Evolutionary conservation across 2,329 filamentous ascomycete genomes (phyloP).

Genomic region (Cryphonectria carpinicola): DNA sequence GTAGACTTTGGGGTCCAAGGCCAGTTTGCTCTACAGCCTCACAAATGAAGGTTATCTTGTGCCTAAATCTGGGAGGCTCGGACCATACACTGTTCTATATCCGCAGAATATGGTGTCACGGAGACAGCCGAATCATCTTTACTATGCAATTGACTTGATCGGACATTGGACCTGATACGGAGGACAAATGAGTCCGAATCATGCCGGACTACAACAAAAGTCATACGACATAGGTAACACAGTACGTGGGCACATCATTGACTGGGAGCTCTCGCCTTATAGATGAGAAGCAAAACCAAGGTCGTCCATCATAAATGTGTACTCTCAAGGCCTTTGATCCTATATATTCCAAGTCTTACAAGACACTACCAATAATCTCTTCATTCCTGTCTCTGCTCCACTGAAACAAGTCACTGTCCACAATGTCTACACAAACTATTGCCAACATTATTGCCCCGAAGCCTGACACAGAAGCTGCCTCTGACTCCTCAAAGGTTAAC

Average conservation of each 20-base stretch:
- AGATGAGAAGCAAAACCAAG: background rate
- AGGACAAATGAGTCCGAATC: background rate
- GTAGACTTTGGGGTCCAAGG: too few relatives aligned
- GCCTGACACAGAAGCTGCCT: background rate
- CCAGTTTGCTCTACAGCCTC: too few relatives aligned
- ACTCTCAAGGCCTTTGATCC: background rate
- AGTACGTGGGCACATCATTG: background rate
- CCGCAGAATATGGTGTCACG: background rate
- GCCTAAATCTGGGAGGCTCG: too few relatives aligned
- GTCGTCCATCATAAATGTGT: background rate
- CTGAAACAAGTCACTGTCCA: background rate
- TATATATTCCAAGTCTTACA: too few relatives aligned
- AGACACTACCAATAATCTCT: too few relatives aligned
- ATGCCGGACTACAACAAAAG: background rate
- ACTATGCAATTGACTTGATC: background rate
- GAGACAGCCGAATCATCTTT: background rate
- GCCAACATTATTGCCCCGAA: background rate
- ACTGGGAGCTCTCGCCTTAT: background rate
- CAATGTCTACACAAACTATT: background rate
- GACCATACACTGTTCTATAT: too few relatives aligned
- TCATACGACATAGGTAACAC: background rate
- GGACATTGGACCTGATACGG: background rate
- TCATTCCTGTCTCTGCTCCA: background rate
- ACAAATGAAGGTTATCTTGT: too few relatives aligned
- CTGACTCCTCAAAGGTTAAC: constrained; percentile 8